Base-by-base conservation (phyloP, 2,329 filamentous ascomycete species). In the Penicillium occitanis region DNA sequence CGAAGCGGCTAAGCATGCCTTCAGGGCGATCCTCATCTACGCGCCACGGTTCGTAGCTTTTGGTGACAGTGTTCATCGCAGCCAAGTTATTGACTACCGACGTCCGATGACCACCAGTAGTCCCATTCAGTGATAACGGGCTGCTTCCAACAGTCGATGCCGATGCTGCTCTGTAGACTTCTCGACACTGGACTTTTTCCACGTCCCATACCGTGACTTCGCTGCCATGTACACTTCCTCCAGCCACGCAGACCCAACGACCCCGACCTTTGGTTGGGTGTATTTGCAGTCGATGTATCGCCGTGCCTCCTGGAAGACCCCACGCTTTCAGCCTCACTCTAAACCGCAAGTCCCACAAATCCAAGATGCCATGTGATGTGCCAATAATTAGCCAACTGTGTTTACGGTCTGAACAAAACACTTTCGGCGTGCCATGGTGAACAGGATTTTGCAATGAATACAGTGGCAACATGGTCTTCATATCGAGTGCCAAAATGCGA, bases 321-420 rank as follows among this genome's bases (percentile, higher is more conserved):
- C 93, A 98, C 14, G 90, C 91, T 76, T 91, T 93, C 28, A 98
- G 82, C 25, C 92, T 87, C 71, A 98, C 86, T 70, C 88, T 90
- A 83, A 99, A 99, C n/a, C 95, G 90, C 48, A 99, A 84, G 77
- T 99, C 95, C 95, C 95, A 99, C 1, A 99, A 85, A 74, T 96
- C 91, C 7, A 99, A 83, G 33, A 98, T 90, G 42, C 96, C 95
- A 75, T 98, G 93, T 0, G 92, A 92, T 0, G 96, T 99, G 42
- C 93, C 95, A 0, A 98, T 81, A 1, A 96, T 85, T 2, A 99
- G 83, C 95, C 95, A 99, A 73, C 95, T 93, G 61, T 91, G 89
- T 74, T 89, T 91, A 66, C 88, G 86, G 73, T 97, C 93, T 37
- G 97, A 85, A 72, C 91, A 94, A 78, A 99, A 97, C 70, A 92